Conservation (phyloP, 306 rosid species). For the Cucumis hystrix region DNA sequence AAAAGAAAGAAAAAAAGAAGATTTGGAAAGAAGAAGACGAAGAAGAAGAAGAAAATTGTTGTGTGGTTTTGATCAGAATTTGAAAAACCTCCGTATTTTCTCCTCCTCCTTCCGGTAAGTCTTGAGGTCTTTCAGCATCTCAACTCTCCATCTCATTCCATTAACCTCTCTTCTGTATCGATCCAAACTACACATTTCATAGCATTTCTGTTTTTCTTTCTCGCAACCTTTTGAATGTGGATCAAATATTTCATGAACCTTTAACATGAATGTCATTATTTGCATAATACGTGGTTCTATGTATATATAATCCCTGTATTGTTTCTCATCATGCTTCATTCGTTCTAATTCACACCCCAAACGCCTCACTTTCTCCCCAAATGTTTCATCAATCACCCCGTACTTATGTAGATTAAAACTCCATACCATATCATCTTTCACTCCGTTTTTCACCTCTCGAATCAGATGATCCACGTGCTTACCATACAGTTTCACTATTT, state of each 20-base stretch:
- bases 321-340: not conserved
- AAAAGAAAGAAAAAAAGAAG: no score
- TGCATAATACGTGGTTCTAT: not conserved
- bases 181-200: not conserved
- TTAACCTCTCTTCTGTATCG: not conserved
- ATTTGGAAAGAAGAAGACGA: no score
- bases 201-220: not conserved
- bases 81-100: not conserved
- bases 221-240: not conserved
- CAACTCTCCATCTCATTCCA: not conserved
- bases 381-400: not conserved
- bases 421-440: not conserved
- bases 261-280: not conserved
- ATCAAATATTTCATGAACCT: not conserved
- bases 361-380: not conserved
- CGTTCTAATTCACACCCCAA: not conserved
- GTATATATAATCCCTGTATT: not conserved
- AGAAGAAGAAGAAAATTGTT: no score
- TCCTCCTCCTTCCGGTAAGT: not conserved
- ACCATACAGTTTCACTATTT: not conserved
- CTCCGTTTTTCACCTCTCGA: not conserved
- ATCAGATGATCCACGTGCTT: not conserved
- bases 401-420: not conserved
- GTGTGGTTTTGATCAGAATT: no score
- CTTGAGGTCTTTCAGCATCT: not conserved